Conservation (phyloP, 2,329 filamentous ascomycete genomes). For the Cryphonectria naterciae region DNA sequence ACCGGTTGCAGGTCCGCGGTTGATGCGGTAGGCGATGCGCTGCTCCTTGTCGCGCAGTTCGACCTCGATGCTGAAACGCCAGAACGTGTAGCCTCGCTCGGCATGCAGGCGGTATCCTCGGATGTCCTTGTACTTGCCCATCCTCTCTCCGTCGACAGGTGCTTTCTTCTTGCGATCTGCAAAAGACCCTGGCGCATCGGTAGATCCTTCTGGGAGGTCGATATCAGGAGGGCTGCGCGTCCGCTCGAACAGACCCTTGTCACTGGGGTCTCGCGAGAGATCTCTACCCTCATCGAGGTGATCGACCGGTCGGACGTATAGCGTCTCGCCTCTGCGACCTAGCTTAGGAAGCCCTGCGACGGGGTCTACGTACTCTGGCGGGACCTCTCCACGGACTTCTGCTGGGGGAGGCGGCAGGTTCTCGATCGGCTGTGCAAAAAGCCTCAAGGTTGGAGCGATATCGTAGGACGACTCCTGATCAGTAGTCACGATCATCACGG, state of each 20-base stretch:
- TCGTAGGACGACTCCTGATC: constrained; percentile 84
- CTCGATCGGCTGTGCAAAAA: constrained; percentile 87
- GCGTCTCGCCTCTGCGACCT: constrained; percentile 79
- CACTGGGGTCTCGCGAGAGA: constrained; percentile 77
- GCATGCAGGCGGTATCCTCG: constrained; percentile 80
- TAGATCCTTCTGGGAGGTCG: constrained; percentile 44
- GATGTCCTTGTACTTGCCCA: constrained; percentile 81
- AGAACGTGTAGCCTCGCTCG: constrained; percentile 90
- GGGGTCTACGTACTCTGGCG: constrained; percentile 85
- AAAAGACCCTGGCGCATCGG: constrained; percentile 58
- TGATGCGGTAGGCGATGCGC: constrained; percentile 93
- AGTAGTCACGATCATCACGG: constrained; percentile 91
- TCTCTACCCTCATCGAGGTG: constrained; percentile 79
- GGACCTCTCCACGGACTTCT: constrained; percentile 67
- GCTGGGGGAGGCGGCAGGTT: constrained; percentile 77
- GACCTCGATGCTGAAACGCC: constrained; percentile 94
- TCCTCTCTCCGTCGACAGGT: constrained; percentile 75
- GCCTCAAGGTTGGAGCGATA: constrained; percentile 74
- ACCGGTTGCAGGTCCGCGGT: constrained; percentile 81
- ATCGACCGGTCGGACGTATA: constrained; percentile 90
- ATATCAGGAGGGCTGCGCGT: constrained; percentile 58
- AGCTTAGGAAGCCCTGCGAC: constrained; percentile 86
- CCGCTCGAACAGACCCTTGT: constrained; percentile 80
- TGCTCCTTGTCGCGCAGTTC: constrained; percentile 79
- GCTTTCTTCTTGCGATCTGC: constrained; percentile 56